Base-by-base conservation (phyloP, 2,329 filamentous ascomycete species). In the Fusarium pseudograminearum region DNA sequence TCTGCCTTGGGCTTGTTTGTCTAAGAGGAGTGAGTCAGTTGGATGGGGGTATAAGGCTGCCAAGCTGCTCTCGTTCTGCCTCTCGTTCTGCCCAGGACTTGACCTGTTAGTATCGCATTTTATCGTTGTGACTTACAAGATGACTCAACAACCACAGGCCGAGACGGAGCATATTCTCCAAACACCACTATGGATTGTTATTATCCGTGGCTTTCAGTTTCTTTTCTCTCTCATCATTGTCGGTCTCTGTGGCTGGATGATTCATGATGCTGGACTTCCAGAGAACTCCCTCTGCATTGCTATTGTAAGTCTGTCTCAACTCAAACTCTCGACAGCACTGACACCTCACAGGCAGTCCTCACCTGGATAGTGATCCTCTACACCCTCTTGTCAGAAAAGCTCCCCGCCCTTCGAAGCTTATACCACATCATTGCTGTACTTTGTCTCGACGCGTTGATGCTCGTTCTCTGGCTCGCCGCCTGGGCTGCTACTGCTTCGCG, bases 401-500 rank as follows among this genome's bases (percentile, higher is more conserved):
- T 82, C 18, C 12, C 75, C 9, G 61, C 71, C 7, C 76, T 81
- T 40, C 80, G 75, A 22, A 26, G 55, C 3, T 71, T 75, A 20
- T 85, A 86, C 70, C 80, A 85, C 65, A 78, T 84, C 59, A 78
- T 81, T 67, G 83, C 83, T 41, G 76, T 84, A 12, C 73, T 85
- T 10, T 75, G 75, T 16, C 76, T 85, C 24, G 83, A 85, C 46
- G 77, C 72, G 6, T 74, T 84, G 44, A 76, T 85, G 74, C 70
- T 82, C 47, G 69, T 86, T 58, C 78, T 86, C 55, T 86, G 84
- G 84, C 80, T 86, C 20, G 78, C 82, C 0, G 78, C 80, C n/a
- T 81, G 77, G 61, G 79, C 79, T 18, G 78, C 82, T 28, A 78
- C 78, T 16, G 83, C 83, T 11, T 77, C 80, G 22, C 76, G 71